Evolutionary conservation across 805 yeast genomes (phyloP).

Genomic region (Saturnispora gosingensis): DNA sequence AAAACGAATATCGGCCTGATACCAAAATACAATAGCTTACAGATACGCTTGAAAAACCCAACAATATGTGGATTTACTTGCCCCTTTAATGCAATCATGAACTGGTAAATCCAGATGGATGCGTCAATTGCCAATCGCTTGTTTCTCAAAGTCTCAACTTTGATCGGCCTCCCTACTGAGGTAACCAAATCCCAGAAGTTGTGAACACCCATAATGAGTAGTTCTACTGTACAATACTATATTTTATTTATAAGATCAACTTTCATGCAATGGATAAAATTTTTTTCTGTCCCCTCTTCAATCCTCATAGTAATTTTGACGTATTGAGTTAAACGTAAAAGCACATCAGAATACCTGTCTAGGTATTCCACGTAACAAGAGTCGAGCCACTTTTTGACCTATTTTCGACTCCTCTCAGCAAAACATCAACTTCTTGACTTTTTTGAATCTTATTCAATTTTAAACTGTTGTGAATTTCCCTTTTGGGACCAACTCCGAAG

Average conservation of each 20-base stretch:
- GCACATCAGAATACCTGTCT: background rate
- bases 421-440: background rate
- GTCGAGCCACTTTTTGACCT: too few species aligned
- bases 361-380: background rate
- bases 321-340: background rate
- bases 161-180: slow-evolving; percentile 83
- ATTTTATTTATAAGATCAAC: background rate
- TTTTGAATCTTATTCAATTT: background rate
- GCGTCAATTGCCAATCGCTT: slow-evolving; percentile 91
- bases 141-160: slow-evolving; percentile 73
- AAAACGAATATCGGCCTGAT: slow-evolving; percentile 84
- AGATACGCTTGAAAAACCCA: slow-evolving; percentile 92
- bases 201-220: slow-evolving; percentile 76
- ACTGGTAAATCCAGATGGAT: slow-evolving; percentile 97
- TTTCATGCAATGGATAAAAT: background rate
- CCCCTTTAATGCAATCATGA: slow-evolving; percentile 89
- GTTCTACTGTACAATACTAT: background rate
- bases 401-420: too few species aligned
- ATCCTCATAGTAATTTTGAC: background rate
- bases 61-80: slow-evolving; percentile 78
- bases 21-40: slow-evolving; percentile 82
- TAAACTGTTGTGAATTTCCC: background rate
- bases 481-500: slow-evolving; percentile 2
- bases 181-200: slow-evolving; percentile 89
- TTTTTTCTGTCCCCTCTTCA: background rate